phyloP scores from a whole-genome alignment of 2,329 filamentous ascomycete genomes.

The Trichoderma guizhouense region DNA sequence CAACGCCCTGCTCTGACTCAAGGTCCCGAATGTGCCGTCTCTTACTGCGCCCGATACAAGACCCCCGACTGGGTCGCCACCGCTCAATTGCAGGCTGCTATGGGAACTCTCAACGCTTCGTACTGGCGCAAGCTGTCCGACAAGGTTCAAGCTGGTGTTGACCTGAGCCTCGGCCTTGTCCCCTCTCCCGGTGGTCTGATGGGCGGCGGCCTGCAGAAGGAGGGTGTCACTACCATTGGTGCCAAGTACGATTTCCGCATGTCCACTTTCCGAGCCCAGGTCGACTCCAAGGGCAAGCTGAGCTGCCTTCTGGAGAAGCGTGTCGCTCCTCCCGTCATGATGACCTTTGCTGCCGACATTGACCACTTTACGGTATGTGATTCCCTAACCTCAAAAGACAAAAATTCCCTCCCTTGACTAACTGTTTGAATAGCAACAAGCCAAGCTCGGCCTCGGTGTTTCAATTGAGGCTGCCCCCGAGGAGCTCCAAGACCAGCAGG shows the following conservation, averaged over 20 bases:
- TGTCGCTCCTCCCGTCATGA: constrained; percentile 83
- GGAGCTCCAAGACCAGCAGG: constrained; percentile 83
- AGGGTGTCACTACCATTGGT: constrained; percentile 86
- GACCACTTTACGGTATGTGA: constrained; percentile 85
- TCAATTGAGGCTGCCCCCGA: constrained; percentile 84
- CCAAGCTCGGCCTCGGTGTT: constrained; percentile 91
- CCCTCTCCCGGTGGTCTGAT: constrained; percentile 65
- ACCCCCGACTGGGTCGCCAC: constrained; percentile 88
- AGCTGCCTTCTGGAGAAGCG: constrained; percentile 93
- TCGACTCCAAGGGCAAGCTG: constrained; percentile 92
- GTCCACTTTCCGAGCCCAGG: constrained; percentile 91
- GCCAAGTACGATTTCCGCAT: constrained; percentile 98
- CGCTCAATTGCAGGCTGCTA: constrained; percentile 76
- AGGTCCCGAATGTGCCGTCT: constrained; percentile 85
- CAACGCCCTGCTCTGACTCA: constrained; percentile 80
- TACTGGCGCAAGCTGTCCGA: constrained; percentile 94
- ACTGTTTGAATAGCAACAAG: constrained; percentile 65
- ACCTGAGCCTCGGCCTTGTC: constrained; percentile 84
- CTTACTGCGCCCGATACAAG: constrained; percentile 91
- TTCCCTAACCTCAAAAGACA: not conserved
- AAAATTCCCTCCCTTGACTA: not conserved
- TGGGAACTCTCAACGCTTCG: constrained; percentile 82
- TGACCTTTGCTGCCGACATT: constrained; percentile 95
- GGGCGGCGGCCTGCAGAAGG: constrained; percentile 73
- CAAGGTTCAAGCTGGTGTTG: constrained; percentile 92